phyloP scores from a whole-genome alignment of 371 early-diverging fungal species.

The Mucor lusitanicus region DNA sequence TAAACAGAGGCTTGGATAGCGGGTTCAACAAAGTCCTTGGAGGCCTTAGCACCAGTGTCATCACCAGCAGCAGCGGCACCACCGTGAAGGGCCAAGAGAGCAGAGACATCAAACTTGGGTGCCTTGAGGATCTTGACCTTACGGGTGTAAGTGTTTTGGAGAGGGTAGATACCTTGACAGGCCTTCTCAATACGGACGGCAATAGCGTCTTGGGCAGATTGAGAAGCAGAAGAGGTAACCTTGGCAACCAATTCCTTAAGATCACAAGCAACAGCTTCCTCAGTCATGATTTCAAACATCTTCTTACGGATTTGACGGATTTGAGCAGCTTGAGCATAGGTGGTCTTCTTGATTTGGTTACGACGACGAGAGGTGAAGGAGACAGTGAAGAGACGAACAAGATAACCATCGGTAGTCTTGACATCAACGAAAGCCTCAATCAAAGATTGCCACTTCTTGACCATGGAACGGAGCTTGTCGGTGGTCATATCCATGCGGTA shows the following conservation, averaged over 20 bases:
- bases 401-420: too few relatives aligned
- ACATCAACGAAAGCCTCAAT: too few relatives aligned
- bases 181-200: slow-evolving; percentile 98
- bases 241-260: slow-evolving; percentile 97
- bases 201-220: slow-evolving; percentile 69
- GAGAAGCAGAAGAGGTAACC: slow-evolving; percentile 74
- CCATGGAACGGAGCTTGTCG: too few relatives aligned
- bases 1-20: slow-evolving; percentile 77
- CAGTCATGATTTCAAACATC: slow-evolving; percentile 98
- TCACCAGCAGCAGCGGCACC: slow-evolving; percentile 72
- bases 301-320: slow-evolving; percentile 99
- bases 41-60: slow-evolving; percentile 77
- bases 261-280: slow-evolving; percentile 90
- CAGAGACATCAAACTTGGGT: slow-evolving; percentile 92
- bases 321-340: slow-evolving; percentile 97
- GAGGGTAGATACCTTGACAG: slow-evolving; percentile 96
- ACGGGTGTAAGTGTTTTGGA: slow-evolving; percentile 95
- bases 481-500: too few relatives aligned
- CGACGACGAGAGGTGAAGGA: slow-evolving; percentile 98
- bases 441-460: too few relatives aligned
- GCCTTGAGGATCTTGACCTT: slow-evolving; percentile 99
- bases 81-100: slow-evolving; percentile 97
- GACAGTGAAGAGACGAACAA: slow-evolving; percentile 97
- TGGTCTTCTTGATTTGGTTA: slow-evolving; percentile 98
- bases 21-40: slow-evolving; percentile 86